Conservation (phyloP, 129 eudicot genomes). For the Heracleum sosnowskyi region DNA sequence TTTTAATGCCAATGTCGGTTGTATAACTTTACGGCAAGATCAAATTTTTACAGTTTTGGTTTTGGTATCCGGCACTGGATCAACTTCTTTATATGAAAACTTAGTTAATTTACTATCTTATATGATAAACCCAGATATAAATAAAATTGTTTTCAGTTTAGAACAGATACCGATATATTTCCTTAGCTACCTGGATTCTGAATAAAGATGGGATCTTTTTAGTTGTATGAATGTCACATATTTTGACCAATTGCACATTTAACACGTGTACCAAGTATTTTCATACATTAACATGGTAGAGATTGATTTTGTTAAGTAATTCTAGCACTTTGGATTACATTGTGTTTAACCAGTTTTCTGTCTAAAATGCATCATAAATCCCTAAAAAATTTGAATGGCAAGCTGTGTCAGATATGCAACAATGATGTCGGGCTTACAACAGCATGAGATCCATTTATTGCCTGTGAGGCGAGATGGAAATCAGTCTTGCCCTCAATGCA, state of each 20-base stretch:
- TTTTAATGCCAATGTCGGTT: neutral
- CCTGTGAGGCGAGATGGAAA: constrained; percentile 85
- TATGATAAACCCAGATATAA: constrained; percentile 13
- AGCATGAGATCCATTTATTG: constrained; percentile 65
- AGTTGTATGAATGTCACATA: neutral
- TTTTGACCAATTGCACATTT: too few species aligned
- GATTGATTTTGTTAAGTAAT: too few species aligned
- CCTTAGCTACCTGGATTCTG: neutral
- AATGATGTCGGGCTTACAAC: constrained; percentile 60
- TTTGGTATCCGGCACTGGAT: neutral
- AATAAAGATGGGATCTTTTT: constrained; percentile 4
- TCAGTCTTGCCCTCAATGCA: constrained; percentile 86
- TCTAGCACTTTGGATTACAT: too few species aligned
- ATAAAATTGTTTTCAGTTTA: neutral
- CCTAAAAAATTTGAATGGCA: constrained; percentile 46
- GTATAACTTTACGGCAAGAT: neutral
- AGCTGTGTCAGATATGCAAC: constrained; percentile 73
- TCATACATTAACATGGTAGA: neutral
- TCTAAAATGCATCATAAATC: constrained; percentile 50
- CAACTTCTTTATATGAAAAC: constrained; percentile 6
- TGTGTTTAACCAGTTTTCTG: neutral
- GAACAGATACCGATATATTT: neutral
- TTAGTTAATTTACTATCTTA: neutral
- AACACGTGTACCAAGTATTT: neutral
- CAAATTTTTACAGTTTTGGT: neutral